Percentiles rank a stretch among this genome's conserved stretches.
Evolutionary conservation across 495 filamentous ascomycete species (phyloP).

Genomic region (Penicillium subrubescens): DNA sequence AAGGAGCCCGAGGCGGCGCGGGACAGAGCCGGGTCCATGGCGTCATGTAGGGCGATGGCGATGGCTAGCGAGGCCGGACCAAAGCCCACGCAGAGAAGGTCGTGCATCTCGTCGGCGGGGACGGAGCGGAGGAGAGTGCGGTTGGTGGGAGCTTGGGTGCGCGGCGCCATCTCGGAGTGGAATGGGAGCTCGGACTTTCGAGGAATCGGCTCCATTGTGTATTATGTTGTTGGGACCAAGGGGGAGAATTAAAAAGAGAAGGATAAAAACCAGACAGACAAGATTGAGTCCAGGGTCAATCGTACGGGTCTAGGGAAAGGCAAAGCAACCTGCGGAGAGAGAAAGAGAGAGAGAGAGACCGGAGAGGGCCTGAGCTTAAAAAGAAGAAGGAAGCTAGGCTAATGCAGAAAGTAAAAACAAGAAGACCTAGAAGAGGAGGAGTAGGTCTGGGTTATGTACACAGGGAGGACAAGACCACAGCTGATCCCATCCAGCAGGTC

Average conservation of each 20-base stretch:
- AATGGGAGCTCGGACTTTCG: conserved; percentile 28
- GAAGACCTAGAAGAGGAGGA: neutral
- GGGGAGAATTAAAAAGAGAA: neutral
- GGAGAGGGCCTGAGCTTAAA: conserved; percentile 3
- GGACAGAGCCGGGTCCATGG: conserved; percentile 43
- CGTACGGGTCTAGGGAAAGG: neutral
- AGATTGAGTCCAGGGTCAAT: neutral
- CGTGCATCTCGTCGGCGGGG: conserved; percentile 63
- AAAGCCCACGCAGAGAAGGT: conserved; percentile 90
- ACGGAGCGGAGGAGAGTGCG: conserved; percentile 31
- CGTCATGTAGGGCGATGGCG: conserved; percentile 84
- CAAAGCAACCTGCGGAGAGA: neutral
- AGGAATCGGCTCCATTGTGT: conserved; percentile 24
- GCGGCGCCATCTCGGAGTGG: conserved; percentile 20
- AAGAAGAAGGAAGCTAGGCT: conserved; percentile 11
- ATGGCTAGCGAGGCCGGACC: conserved; percentile 93
- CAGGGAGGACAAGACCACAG: neutral
- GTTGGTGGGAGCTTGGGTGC: conserved; percentile 13
- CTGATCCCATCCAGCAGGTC: conserved; percentile 10
- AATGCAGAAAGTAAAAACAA: conserved; percentile 11
- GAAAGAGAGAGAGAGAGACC: neutral
- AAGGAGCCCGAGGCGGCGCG: conserved; percentile 29
- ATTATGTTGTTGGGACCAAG: neutral
- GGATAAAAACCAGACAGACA: neutral
- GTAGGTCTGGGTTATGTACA: conserved; percentile 20